phyloP scores from a whole-genome alignment of 2,329 filamentous ascomycete genomes.

The Cladosporium velox region DNA sequence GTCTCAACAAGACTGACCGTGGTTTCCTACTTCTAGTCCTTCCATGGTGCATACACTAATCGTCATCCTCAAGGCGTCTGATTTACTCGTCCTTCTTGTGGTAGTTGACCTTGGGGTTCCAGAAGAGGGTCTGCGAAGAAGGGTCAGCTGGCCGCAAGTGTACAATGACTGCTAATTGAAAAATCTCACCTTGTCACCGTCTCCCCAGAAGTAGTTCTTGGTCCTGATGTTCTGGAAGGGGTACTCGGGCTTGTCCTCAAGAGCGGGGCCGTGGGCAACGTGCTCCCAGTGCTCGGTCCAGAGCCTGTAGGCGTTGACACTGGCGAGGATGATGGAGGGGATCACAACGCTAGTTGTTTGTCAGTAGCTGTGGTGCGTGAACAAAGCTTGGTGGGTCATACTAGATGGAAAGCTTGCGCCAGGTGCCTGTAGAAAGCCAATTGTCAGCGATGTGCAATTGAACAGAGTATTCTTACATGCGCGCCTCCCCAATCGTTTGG shows the following conservation, averaged over 20 bases:
- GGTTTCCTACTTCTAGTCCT: not conserved
- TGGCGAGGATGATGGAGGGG: conserved; percentile 70
- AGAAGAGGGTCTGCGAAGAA: conserved; percentile 57
- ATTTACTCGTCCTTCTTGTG: conserved; percentile 74
- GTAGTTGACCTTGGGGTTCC: conserved; percentile 95
- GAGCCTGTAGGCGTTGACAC: conserved; percentile 82
- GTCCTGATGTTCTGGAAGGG: conserved; percentile 95
- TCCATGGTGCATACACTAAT: not conserved
- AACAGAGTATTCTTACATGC: not conserved
- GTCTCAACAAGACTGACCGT: not conserved
- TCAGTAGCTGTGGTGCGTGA: conserved; percentile 18
- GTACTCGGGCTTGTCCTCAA: conserved; percentile 92
- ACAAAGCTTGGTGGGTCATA: conserved; percentile 47
- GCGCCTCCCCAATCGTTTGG: not conserved
- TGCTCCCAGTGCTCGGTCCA: conserved; percentile 99
- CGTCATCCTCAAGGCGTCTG: not conserved
- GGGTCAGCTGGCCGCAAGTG: conserved; percentile 17
- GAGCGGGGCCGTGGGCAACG: conserved; percentile 78
- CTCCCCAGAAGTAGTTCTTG: conserved; percentile 94
- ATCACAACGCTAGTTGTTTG: conserved; percentile 55
- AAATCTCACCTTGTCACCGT: conserved; percentile 83
- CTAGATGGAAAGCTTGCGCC: conserved; percentile 96
- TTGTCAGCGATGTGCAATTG: conserved; percentile 22
- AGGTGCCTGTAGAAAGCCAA: conserved; percentile 65
- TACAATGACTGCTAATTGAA: not conserved